Percentiles rank a stretch among this genome's conserved stretches.
phyloP scores from a whole-genome alignment of 805 yeast species.

The Wickerhamiella cacticola region DNA sequence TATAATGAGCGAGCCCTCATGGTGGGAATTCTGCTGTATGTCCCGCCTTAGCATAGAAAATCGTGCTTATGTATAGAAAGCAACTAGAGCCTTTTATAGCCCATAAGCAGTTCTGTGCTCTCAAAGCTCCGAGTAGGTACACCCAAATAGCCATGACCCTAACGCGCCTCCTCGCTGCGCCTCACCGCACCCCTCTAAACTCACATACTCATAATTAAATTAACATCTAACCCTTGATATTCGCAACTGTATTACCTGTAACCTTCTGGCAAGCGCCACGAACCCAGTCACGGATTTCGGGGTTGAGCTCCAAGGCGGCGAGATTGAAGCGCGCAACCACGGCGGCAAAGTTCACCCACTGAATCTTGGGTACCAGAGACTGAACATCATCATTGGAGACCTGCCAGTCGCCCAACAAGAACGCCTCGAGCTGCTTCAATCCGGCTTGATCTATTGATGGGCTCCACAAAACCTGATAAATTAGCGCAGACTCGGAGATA shows the following conservation, averaged over 20 bases:
- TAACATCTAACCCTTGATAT: not conserved
- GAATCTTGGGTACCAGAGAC: not conserved
- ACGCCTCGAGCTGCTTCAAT: not conserved
- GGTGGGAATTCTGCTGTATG: no score
- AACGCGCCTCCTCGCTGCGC: no score
- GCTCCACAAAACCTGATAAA: constrained; percentile 2
- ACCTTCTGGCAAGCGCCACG: not conserved
- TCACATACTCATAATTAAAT: no score
- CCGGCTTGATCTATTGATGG: not conserved
- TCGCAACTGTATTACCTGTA: not conserved
- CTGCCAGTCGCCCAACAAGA: constrained; percentile 3
- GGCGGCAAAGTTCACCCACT: not conserved
- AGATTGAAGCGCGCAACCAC: not conserved
- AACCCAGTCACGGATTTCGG: not conserved
- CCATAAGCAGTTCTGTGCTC: no score
- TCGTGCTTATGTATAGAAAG: no score
- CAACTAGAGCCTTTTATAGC: no score
- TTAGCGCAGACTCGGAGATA: not conserved
- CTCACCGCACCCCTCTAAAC: no score
- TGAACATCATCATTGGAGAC: constrained; percentile 1
- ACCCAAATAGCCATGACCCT: no score
- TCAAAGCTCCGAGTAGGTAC: no score
- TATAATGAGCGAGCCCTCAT: no score
- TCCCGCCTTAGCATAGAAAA: no score
- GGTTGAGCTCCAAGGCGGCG: not conserved